Conservation (phyloP, 768 basidiomycete species). For the Hygrocybe coccinea region DNA sequence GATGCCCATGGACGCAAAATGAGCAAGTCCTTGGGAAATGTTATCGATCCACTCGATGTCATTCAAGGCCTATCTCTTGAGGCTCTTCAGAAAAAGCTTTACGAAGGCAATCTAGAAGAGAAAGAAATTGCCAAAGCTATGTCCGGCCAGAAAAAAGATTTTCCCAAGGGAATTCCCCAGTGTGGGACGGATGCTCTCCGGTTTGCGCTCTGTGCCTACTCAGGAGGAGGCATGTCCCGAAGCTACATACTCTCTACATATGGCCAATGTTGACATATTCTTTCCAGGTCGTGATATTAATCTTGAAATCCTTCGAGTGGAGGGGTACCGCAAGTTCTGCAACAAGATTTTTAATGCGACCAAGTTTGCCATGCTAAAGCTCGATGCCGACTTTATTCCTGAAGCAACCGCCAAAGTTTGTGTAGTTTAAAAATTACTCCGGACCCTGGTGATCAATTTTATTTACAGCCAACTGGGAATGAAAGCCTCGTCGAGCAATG, state of each 20-base stretch:
- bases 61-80: conserved; percentile 81
- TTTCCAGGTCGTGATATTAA: conserved; percentile 88
- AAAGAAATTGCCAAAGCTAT: conserved; percentile 89
- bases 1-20: conserved; percentile 99
- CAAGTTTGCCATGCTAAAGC: conserved; percentile 97
- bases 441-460: conserved; percentile 8
- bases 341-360: conserved; percentile 99
- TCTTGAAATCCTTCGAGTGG: conserved; percentile 89
- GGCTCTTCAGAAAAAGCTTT: conserved; percentile 75
- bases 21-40: conserved; percentile 97
- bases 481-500: conserved; percentile 92
- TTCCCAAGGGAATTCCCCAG: conserved; percentile 97
- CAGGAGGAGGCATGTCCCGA: conserved; percentile 61
- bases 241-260: neutral
- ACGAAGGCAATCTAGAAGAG: conserved; percentile 89
- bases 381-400: conserved; percentile 81
- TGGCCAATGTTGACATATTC: neutral
- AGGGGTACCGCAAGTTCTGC: conserved; percentile 99
- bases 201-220: conserved; percentile 93
- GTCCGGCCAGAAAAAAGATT: conserved; percentile 96
- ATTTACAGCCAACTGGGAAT: conserved; percentile 69
- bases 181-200: conserved; percentile 96
- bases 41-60: conserved; percentile 94
- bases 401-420: conserved; percentile 61
- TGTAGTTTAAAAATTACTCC: neutral